A percentile compares a stretch with the other conserved stretches of the same genome.
These are phyloP conservation scores for Colletotrichum eremochloae DNA, from an alignment of 2,329 filamentous ascomycete species.

Conservation along the genomic window DNA sequence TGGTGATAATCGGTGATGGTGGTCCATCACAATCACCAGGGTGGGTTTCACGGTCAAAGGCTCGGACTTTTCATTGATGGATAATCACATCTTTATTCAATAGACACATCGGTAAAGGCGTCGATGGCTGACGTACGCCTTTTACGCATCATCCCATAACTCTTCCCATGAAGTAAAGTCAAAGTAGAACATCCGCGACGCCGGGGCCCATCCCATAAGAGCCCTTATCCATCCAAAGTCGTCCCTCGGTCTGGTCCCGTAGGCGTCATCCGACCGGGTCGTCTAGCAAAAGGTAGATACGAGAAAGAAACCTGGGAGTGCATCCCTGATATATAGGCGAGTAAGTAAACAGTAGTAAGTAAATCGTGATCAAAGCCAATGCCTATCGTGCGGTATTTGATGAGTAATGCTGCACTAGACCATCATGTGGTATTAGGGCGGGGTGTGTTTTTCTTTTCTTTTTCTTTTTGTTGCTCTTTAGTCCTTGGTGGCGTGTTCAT, in stretches of 20 bases:
- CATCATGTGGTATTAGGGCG: background rate
- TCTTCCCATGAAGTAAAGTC: constrained; percentile 27
- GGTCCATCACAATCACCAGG: background rate
- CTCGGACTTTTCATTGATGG: background rate
- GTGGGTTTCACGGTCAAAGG: background rate
- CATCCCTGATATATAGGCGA: constrained; percentile 42
- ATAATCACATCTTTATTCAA: constrained; percentile 37
- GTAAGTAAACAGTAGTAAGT: constrained; percentile 23
- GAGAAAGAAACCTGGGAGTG: constrained; percentile 37
- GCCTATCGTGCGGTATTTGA: constrained; percentile 18
- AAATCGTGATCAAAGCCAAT: constrained; percentile 37
- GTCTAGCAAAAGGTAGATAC: constrained; percentile 40
- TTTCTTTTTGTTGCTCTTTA: constrained; percentile 43
- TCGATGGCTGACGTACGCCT: constrained; percentile 30
- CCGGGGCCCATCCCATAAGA: constrained; percentile 37
- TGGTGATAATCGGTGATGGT: background rate
- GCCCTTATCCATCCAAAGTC: constrained; percentile 40
- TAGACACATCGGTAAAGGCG: constrained; percentile 31
- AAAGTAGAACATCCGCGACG: constrained; percentile 38
- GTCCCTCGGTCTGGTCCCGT: constrained; percentile 42
- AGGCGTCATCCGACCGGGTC: constrained; percentile 38
- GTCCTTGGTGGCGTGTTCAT: constrained; percentile 69
- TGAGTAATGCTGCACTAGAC: too few species aligned
- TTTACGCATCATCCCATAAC: constrained; percentile 35
- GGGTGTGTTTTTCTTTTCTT: background rate